Evolutionary conservation across 495 filamentous ascomycete species (phyloP), one percentile per base, ranked within the genome.

Genomic region (Penicillium bialowiezense): DNA sequence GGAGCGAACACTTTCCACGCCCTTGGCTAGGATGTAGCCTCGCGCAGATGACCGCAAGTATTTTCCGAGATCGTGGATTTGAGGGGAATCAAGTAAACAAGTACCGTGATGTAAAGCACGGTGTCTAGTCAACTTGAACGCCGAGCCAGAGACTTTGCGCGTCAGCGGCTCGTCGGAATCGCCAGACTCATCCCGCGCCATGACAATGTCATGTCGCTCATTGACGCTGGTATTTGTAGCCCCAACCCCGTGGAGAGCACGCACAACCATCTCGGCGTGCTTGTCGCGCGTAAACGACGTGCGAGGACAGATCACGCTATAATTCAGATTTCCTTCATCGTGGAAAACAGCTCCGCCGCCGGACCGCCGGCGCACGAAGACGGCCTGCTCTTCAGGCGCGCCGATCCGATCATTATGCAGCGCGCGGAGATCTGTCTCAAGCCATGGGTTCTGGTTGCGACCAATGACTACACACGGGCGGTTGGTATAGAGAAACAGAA

Each of bases 381-480:
- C 63, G n/a, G 65, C 63, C 2, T 69, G 59, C 40, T 64, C 44
- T 31, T 51, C 58, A 40, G 52, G 29, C 1, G 50, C 23, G n/a
- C 31, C 29, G 12, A 37, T 52, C 12, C 65, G 66, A 38, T 69
- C 57, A 54, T 70, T 65, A 41, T 69, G 63, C 1, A 90, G 68
- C 7, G 76, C 71, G 15, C 70, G 70, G 7, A 95, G 77, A 65
- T 96, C 89, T 38, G 87, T 84, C 66, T 98, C 93, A 7, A 89
- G 74, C 91, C 91, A 98, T 32, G 93, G 93, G 63, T 98, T 98
- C 63, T 98, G 93, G 65, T 98, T 98, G 38, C 92, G 86, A 12
- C 93, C 93, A 49, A 98, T 84, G 53, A 98, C 82, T 41, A 98
- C 77, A 66, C 87, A 86, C 7, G 92, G 90, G 10, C 75, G 70